Conservation (phyloP, 495 filamentous ascomycete species). For the Hypoxylon trugodes region DNA sequence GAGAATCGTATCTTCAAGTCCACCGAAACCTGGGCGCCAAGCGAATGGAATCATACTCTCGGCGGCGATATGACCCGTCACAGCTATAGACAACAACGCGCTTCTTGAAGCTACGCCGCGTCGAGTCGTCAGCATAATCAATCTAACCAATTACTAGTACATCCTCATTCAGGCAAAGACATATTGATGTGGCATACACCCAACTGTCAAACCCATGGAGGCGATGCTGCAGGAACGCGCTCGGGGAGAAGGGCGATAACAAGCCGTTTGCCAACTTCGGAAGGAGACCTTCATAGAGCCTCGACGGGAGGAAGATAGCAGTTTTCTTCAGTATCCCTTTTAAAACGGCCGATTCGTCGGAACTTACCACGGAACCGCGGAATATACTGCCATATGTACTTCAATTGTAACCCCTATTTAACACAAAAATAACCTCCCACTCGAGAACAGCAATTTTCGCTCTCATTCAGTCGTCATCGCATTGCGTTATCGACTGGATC, state of each 20-base stretch:
- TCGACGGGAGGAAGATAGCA: conserved; percentile 21
- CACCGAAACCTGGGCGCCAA: conserved; percentile 24
- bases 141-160: conserved; percentile 11
- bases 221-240: conserved; percentile 30
- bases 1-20: neutral
- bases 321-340: neutral
- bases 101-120: conserved; percentile 21
- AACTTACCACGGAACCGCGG: conserved; percentile 7
- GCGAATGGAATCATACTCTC: conserved; percentile 33
- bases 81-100: conserved; percentile 24
- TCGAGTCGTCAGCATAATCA: conserved; percentile 6
- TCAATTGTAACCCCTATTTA: conserved; percentile 15
- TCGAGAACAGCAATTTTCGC: conserved; percentile 4
- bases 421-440: conserved; percentile 9
- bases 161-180: conserved; percentile 27
- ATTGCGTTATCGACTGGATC: conserved; percentile 6
- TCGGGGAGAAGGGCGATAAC: conserved; percentile 24
- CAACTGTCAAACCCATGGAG: neutral
- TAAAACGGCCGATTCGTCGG: conserved; percentile 1
- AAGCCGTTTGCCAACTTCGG: conserved; percentile 31
- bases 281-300: conserved; percentile 20
- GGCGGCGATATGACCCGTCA: conserved; percentile 32
- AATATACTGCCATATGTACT: conserved; percentile 18
- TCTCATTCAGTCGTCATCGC: neutral
- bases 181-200: conserved; percentile 3